Base-by-base conservation (phyloP, 2,329 filamentous ascomycete genomes). In the Amauroascus verrucosus region DNA sequence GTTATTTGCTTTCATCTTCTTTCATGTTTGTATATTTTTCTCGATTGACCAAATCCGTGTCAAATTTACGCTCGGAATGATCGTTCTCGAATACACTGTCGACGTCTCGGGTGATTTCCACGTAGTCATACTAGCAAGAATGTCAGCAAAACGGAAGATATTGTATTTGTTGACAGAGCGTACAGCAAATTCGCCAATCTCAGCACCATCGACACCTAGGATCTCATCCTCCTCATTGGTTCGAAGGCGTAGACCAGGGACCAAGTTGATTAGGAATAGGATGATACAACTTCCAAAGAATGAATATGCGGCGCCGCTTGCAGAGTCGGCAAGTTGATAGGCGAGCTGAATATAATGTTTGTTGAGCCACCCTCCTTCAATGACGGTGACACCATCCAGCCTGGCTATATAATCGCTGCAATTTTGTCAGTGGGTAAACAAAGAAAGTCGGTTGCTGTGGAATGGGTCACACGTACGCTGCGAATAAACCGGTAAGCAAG, bases 121-220 rank as follows among this genome's bases (percentile, higher is more conserved):
- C 87, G 62, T 94, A 95, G 69, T 95, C 89, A 68, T 95, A 95
- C 74, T 78, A 18, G 4, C 32, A 26, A n/a, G 28, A 9, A 33
- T 24, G 18, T 51, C 40, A 51, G 48, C n/a, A 20, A 11, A 24
- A 26, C 6, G 11, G 9, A 44, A 8, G n/a, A 22, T 44, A 18
- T 37, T 11, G 48, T 45, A 9, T 24, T 43, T 24, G 49, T 3
- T 62, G 40, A 55, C 55, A 14, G 32, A 48, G 74, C 76, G 67
- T 74, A 79, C 77, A n/a, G 88, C 89, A 67, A 93, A 95, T 73
- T 95, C 89, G 67, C 89, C 89, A 64, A 95, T 87, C 70, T 95
- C 88, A 22, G 86, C 83, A 63, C 95, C 89, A 63, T 95, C 88
- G 56, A 94, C 89, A 60, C 88, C 88, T 40, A 88, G 74, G 49